These are phyloP conservation scores for Zygosaccharomyces kombuchaensis DNA, from an alignment of 805 yeast genomes.

Conservation along the genomic window DNA sequence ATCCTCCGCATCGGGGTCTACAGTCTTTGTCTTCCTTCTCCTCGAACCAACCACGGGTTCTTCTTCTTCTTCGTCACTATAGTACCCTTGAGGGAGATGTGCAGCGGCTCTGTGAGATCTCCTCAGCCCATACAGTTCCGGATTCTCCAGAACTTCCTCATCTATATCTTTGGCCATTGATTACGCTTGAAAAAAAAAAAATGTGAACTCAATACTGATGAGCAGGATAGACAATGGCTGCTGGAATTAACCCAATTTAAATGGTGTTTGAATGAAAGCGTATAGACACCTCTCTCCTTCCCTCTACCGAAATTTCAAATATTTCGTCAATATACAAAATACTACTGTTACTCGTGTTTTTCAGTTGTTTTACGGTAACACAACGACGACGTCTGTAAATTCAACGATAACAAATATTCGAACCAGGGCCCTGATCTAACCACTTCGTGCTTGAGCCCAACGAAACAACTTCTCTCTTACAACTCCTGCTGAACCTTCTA, in stretches of 20 bases:
- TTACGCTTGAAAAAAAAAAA: not conserved
- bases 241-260: not conserved
- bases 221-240: not conserved
- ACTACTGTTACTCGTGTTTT: not conserved
- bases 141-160: conserved; percentile 59
- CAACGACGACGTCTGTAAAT: not conserved
- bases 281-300: not conserved
- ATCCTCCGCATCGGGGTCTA: conserved; percentile 27
- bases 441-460: not conserved
- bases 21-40: conserved; percentile 20
- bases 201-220: not conserved
- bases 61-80: conserved; percentile 29
- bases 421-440: not conserved
- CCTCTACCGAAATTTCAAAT: not conserved
- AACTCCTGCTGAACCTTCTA: not conserved
- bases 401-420: not conserved
- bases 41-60: conserved; percentile 14
- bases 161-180: conserved; percentile 34
- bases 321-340: not conserved
- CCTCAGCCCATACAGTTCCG: conserved; percentile 80
- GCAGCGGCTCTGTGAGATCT: conserved; percentile 63
- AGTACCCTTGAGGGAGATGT: conserved; percentile 28
- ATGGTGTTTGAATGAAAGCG: not conserved
- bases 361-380: not conserved
- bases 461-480: not conserved